Evolutionary conservation across 176 grass and related monocot genomes (phyloP), one percentile per base, ranked within the genome.

Genomic region (Musa troglodytarum): DNA sequence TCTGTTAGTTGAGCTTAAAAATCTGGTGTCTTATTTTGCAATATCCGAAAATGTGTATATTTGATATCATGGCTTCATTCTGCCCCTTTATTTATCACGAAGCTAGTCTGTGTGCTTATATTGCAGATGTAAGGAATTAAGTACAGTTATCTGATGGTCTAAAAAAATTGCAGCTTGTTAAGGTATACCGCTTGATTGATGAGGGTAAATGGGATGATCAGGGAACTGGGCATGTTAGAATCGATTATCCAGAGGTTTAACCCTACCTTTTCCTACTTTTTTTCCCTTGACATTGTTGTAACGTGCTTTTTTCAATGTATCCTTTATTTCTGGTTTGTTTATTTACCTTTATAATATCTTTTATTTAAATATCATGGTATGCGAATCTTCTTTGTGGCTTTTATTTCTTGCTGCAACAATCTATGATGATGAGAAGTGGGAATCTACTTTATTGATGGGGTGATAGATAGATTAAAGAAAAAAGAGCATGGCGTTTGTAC

Each of bases 131-230:
- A 14, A 54, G 13, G 53, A 54, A 14, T 54, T 54, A 54, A 54
- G 13, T 49, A 54, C 52, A 9, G 29, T 80, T 83, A 29, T 50
- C 49, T 66, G 49, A 80, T 79, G 55, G 68, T 50, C 69, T 69
- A 78, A 70, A 77, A 85, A 71, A 65, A n/a, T 43, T 80, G 83
- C 84, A 96, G 89, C 92, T 82, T 80, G 89, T 92, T 63, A 92
- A 89, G 77, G 72, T 96, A 71, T 92, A 86, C 75, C 34, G 80
- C 28, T 85, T 89, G 76, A 81, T 52, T 29, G 69, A 89, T 59
- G 85, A 87, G 25, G 92, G 86, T 19, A 87, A 86, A 73, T 92
- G 89, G 89, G 86, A 87, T 79, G 84, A 92, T 80, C 88, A 82
- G 64, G 89, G 92, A 86, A 96, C 84, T 8, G 89, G 92, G 56